phyloP scores from a whole-genome alignment of 2,329 filamentous ascomycete genomes.

The Cryphonectria carpinicola region DNA sequence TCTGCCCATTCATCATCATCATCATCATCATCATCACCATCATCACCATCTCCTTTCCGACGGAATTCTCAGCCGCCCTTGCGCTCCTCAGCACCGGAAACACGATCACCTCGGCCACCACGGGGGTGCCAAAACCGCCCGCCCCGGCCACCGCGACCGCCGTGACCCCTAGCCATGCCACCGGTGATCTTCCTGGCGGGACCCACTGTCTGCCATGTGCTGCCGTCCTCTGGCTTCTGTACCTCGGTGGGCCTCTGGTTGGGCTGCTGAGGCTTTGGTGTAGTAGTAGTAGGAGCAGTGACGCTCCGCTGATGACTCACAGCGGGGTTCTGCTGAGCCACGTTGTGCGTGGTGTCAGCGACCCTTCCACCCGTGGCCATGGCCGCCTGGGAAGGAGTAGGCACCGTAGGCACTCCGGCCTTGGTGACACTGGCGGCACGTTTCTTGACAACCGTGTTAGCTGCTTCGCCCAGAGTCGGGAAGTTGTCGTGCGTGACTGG shows the following conservation, averaged over 20 bases:
- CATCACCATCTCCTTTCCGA: neutral
- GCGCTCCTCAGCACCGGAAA: constrained; percentile 19
- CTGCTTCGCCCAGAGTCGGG: constrained; percentile 20
- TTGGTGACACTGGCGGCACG: constrained; percentile 17
- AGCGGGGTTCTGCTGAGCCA: neutral
- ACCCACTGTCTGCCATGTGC: constrained; percentile 21
- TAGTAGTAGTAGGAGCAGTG: neutral
- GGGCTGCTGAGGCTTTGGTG: neutral
- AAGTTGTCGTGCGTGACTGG: constrained; percentile 9
- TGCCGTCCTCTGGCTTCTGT: constrained; percentile 5
- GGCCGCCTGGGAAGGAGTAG: neutral
- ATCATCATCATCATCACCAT: too few relatives aligned
- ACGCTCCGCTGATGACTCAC: neutral
- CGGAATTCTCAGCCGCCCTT: constrained; percentile 21
- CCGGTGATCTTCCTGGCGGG: constrained; percentile 12
- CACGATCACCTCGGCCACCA: neutral
- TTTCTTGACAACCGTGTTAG: constrained; percentile 12
- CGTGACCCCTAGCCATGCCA: neutral
- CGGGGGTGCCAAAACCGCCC: neutral
- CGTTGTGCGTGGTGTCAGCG: neutral
- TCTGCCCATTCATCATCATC: neutral
- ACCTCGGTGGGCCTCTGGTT: constrained; percentile 1
- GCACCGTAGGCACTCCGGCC: neutral
- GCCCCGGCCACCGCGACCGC: neutral
- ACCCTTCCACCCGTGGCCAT: neutral